phyloP scores from a whole-genome alignment of 2,329 filamentous ascomycete species.

The Alternaria panax region DNA sequence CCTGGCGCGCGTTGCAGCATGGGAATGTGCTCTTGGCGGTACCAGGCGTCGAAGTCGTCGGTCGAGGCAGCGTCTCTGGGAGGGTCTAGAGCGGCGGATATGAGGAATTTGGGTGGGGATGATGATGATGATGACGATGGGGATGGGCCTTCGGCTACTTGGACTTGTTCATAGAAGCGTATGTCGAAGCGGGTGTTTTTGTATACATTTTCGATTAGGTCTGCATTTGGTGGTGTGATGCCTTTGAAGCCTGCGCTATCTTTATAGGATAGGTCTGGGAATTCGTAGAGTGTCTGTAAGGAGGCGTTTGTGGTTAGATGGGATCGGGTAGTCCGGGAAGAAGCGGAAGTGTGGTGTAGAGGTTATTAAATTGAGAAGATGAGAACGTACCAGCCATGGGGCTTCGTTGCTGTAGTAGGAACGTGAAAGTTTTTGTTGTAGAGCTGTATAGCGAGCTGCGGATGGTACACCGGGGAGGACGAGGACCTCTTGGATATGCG shows the following conservation, averaged over 20 bases:
- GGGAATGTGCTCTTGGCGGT: constrained; percentile 28
- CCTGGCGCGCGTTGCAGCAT: constrained; percentile 19
- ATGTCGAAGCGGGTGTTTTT: constrained; percentile 38
- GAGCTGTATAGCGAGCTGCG: constrained; percentile 36
- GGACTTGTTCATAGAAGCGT: constrained; percentile 32
- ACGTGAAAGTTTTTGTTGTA: constrained; percentile 12
- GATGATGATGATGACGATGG: constrained; percentile 2
- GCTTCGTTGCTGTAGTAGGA: constrained; percentile 14
- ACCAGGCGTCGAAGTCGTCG: constrained; percentile 33
- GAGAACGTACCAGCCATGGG: constrained; percentile 28
- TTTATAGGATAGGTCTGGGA: constrained; percentile 33
- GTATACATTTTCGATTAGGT: constrained; percentile 33
- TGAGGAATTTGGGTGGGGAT: constrained; percentile 20
- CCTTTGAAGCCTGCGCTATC: constrained; percentile 29
- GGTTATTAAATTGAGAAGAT: not conserved
- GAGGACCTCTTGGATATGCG: constrained; percentile 32
- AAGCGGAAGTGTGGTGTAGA: not conserved
- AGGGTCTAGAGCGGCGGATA: constrained; percentile 19
- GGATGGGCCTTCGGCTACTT: not conserved
- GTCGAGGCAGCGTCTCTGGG: constrained; percentile 4
- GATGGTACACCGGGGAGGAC: constrained; percentile 30
- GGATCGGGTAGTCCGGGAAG: not conserved
- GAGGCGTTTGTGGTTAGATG: not conserved
- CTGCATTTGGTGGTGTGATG: constrained; percentile 30
- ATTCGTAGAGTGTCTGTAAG: constrained; percentile 33